Conservation (phyloP, 2,329 filamentous ascomycete genomes). For the Aplosporella prunicola region DNA sequence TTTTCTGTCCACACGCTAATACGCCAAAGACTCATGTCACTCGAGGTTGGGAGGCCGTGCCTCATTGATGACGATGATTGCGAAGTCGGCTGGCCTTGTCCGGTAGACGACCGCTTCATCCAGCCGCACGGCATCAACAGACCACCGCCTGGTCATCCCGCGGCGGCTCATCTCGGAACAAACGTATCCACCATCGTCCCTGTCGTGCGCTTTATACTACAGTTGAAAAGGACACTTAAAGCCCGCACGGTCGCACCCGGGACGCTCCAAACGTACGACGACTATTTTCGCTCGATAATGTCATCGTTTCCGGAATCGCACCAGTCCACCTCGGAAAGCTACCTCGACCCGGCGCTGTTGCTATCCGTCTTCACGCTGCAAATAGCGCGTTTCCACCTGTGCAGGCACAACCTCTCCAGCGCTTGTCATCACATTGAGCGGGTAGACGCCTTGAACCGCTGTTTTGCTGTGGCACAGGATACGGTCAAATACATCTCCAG, state of each 20-base stretch:
- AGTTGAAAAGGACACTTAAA: slow-evolving; percentile 61
- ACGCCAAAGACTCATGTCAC: slow-evolving; percentile 54
- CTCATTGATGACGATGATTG: slow-evolving; percentile 83
- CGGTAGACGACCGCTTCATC: slow-evolving; percentile 72
- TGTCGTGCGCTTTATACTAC: slow-evolving; percentile 67
- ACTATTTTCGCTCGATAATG: slow-evolving; percentile 67
- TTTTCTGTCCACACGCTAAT: background rate
- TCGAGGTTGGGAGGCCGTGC: slow-evolving; percentile 72
- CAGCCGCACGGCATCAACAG: slow-evolving; percentile 41
- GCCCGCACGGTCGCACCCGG: slow-evolving; percentile 54
- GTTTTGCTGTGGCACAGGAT: slow-evolving; percentile 63
- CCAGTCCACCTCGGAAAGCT: slow-evolving; percentile 54
- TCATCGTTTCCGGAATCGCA: slow-evolving; percentile 66
- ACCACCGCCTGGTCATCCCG: slow-evolving; percentile 31
- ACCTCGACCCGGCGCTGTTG: slow-evolving; percentile 65
- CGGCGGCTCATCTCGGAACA: slow-evolving; percentile 37
- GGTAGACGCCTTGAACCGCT: slow-evolving; percentile 64
- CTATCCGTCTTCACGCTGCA: slow-evolving; percentile 70
- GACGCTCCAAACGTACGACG: slow-evolving; percentile 69
- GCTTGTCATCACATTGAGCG: slow-evolving; percentile 57
- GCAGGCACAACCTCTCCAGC: slow-evolving; percentile 79
- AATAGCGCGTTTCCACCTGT: slow-evolving; percentile 72
- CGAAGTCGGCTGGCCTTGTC: slow-evolving; percentile 69
- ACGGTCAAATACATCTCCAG: slow-evolving; percentile 69
- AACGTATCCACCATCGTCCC: slow-evolving; percentile 72